phyloP scores from a whole-genome alignment of 176 grass and related monocot genomes.

The Puya raimondii region DNA sequence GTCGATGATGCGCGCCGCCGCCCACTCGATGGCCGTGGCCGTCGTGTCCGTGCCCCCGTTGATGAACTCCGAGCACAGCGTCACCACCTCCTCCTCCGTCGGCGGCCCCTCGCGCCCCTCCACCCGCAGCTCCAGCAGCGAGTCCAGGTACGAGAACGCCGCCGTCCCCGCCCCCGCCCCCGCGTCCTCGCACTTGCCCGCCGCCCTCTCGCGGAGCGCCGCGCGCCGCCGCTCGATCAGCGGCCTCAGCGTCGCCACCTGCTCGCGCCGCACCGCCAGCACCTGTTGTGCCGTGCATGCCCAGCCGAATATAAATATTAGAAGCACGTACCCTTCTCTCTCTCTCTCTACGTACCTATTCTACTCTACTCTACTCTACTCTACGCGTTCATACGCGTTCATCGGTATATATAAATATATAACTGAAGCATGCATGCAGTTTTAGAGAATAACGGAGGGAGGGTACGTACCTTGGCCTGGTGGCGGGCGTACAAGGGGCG shows the following conservation, averaged over 20 bases:
- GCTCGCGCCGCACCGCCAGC: conserved; percentile 53
- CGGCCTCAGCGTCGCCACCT: conserved; percentile 48
- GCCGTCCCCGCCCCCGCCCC: conserved; percentile 30
- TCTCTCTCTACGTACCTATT: no score
- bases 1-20: conserved; percentile 72
- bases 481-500: conserved; percentile 51
- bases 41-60: conserved; percentile 93
- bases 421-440: no score
- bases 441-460: no score
- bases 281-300: no score
- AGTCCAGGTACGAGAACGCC: conserved; percentile 92
- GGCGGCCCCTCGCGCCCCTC: conserved; percentile 33
- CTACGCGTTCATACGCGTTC: no score
- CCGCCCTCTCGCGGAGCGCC: conserved; percentile 30
- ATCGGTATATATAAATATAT: no score
- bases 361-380: no score
- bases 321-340: no score
- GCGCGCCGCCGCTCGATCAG: conserved; percentile 66
- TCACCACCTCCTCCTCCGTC: conserved; percentile 58
- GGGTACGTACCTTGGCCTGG: background rate
- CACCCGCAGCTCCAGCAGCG: conserved; percentile 51
- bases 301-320: no score
- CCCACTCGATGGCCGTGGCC: conserved; percentile 88
- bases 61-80: conserved; percentile 70
- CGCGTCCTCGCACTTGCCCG: background rate